phyloP scores from a whole-genome alignment of 1,284 basidiomycete species.

The Rhodotorula sp. region DNA sequence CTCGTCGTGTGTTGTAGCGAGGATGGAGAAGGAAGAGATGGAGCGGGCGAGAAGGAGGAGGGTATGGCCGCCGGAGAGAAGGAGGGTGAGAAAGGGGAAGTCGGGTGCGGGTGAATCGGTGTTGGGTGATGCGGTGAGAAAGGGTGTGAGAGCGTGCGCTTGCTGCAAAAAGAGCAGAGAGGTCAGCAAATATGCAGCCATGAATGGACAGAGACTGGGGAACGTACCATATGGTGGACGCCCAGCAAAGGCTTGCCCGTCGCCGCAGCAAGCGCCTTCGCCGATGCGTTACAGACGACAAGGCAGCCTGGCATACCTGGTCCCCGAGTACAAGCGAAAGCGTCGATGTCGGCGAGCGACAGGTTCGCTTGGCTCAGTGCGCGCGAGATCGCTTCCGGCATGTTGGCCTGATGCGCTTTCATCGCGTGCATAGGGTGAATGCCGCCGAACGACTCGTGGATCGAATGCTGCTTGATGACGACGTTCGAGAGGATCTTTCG shows the following conservation, averaged over 20 bases:
- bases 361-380: slow-evolving; percentile 67
- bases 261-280: slow-evolving; percentile 74
- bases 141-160: slow-evolving; percentile 84
- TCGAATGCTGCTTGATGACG: slow-evolving; percentile 70
- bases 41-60: slow-evolving; percentile 72
- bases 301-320: slow-evolving; percentile 83
- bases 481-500: slow-evolving; percentile 73
- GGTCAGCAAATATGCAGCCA: not conserved
- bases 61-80: slow-evolving; percentile 89
- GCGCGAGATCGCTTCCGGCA: slow-evolving; percentile 69
- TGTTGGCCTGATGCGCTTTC: slow-evolving; percentile 58
- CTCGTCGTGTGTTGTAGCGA: slow-evolving; percentile 73
- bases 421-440: slow-evolving; percentile 66
- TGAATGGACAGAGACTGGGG: not conserved
- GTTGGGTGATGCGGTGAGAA: slow-evolving; percentile 61
- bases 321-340: slow-evolving; percentile 84
- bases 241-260: slow-evolving; percentile 76
- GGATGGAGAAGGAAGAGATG: slow-evolving; percentile 60
- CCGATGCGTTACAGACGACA: slow-evolving; percentile 70
- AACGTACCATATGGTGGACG: slow-evolving; percentile 84
- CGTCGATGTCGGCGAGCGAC: slow-evolving; percentile 65
- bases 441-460: slow-evolving; percentile 70
- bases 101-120: slow-evolving; percentile 51
- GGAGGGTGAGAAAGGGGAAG: slow-evolving; percentile 82
- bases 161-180: slow-evolving; percentile 55